Percentiles rank a stretch among this genome's conserved stretches.
These are phyloP conservation scores for Handroanthus guayacan DNA, from an alignment of 257 asterid genomes.

Conservation along the genomic window DNA sequence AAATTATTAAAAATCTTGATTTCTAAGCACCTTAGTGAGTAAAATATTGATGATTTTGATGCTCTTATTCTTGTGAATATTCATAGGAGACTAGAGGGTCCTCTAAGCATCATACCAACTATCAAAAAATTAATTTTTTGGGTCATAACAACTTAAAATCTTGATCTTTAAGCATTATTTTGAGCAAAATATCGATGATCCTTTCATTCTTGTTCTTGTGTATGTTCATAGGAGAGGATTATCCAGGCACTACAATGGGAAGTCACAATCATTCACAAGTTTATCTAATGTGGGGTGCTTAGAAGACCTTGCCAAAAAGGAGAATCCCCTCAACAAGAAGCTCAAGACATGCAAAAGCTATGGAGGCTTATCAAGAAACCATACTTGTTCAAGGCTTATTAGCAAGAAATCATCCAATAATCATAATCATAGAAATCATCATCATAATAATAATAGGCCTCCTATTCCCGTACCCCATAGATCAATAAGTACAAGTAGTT, in stretches of 20 bases:
- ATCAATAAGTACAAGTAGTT: conserved; percentile 38
- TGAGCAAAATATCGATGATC: neutral
- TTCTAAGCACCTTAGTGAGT: too few species aligned
- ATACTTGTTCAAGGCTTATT: conserved; percentile 43
- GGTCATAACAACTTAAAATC: neutral
- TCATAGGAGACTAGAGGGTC: too few species aligned
- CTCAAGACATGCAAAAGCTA: conserved; percentile 63
- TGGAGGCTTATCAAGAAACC: conserved; percentile 43
- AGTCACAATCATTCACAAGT: conserved; percentile 68
- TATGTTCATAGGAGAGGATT: conserved; percentile 61
- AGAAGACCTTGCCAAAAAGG: conserved; percentile 71
- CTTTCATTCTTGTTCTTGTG: neutral
- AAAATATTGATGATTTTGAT: too few species aligned
- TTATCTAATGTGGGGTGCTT: conserved; percentile 55
- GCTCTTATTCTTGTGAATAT: too few species aligned
- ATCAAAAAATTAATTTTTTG: too few species aligned
- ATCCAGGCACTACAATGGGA: conserved; percentile 75
- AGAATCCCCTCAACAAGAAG: conserved; percentile 61
- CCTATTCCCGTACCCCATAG: conserved; percentile 47
- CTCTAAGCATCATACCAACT: too few species aligned
- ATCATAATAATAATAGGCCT: conserved; percentile 34
- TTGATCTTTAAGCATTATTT: neutral
- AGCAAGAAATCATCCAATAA: conserved; percentile 32
- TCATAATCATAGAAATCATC: neutral
- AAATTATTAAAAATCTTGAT: too few species aligned